Percentiles rank a stretch among this genome's conserved stretches.
Conservation (phyloP, 192 early-diverging fungal genomes). For the Hyaloraphidium curvatum region DNA sequence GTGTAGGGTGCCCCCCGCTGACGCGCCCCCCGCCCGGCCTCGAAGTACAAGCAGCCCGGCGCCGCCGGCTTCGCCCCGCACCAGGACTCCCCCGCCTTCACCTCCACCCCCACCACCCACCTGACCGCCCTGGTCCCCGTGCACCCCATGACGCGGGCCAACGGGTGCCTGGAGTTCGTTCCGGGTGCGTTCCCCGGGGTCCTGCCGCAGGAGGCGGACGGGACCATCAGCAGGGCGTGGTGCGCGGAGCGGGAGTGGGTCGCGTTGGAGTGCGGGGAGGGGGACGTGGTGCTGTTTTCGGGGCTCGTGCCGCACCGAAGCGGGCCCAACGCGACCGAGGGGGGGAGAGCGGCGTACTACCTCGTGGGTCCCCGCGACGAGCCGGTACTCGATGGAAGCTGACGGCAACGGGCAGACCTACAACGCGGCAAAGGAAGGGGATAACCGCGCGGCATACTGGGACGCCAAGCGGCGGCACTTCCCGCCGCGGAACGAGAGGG, state of each 20-base stretch:
- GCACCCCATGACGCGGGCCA: conserved; percentile 27
- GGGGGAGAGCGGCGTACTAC: conserved; percentile 31
- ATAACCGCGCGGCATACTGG: conserved; percentile 35
- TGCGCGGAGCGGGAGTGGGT: conserved; percentile 25
- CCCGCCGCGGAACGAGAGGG: conserved; percentile 32
- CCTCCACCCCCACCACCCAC: conserved; percentile 28
- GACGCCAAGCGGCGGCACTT: conserved; percentile 33
- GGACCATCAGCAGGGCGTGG: conserved; percentile 27
- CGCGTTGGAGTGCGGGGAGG: conserved; percentile 32
- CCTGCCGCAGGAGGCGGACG: conserved; percentile 21
- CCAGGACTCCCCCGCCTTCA: conserved; percentile 40
- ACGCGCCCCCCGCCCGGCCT: not conserved
- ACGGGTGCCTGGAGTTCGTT: conserved; percentile 36
- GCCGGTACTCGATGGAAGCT: too few species aligned
- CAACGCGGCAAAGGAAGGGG: conserved; percentile 31
- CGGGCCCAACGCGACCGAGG: conserved; percentile 23
- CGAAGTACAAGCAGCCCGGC: not conserved
- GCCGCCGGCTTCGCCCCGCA: conserved; percentile 28
- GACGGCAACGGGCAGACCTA: too few species aligned
- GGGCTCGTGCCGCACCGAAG: conserved; percentile 39
- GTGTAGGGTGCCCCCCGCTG: not conserved
- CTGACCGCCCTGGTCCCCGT: conserved; percentile 36
- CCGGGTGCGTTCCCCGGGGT: conserved; percentile 18
- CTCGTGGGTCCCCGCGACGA: too few species aligned
- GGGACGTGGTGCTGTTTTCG: conserved; percentile 38